Evolutionary conservation across 176 grass and related monocot genomes (phyloP), one percentile per base, ranked within the genome.

Genomic region (Olyra latifolia): DNA sequence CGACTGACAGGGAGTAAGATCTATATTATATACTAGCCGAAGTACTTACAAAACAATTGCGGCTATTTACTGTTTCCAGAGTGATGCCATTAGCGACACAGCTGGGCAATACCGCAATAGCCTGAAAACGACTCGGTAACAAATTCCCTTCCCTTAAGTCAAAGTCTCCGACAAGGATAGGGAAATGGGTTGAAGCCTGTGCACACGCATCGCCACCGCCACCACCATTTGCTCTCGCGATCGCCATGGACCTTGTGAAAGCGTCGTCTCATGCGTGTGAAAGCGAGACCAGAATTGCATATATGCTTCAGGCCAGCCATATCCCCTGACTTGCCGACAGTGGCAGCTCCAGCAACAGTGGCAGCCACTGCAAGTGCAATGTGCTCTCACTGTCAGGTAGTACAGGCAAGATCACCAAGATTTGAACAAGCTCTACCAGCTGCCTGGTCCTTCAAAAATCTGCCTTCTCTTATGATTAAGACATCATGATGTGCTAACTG

Each of bases 271-370:
- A 40, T 0, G 47, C 27, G 29, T 66, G 56, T 65, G 87, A 85
- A 89, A 47, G 7, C 54, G 35, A 53, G 42, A 44, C 25, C 29
- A 38, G 11, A 24, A 10, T 79, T 48, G 15, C 54, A 8, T 9
- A 29, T 44, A 2, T 35, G 32, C 32, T 35, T 35, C 32, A 35
- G 32, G 32, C 32, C 32, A 55, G 7, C 62, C 77, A 67, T 25
- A 58, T 28, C 55, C 63, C 71, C 63, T 46, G 54, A 85, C 62
- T 77, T 89, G 82, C 82, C 76, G 71, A 89, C 82, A 85, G 17
- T 66, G 7, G 38, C 65, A 17, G 30, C 4, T 73, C 44, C 61
- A 74, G 49, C 59, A 66, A 44, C 58, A 50, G 42, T n/a, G 25
- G 19, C 29, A 41, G 13, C 29, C 54, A 17, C 15, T 38, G 23